Evolutionary conservation across 352 stramenopile species (phyloP), one percentile per base, ranked within the genome.

Genomic region (Phytophthora sansomeana): DNA sequence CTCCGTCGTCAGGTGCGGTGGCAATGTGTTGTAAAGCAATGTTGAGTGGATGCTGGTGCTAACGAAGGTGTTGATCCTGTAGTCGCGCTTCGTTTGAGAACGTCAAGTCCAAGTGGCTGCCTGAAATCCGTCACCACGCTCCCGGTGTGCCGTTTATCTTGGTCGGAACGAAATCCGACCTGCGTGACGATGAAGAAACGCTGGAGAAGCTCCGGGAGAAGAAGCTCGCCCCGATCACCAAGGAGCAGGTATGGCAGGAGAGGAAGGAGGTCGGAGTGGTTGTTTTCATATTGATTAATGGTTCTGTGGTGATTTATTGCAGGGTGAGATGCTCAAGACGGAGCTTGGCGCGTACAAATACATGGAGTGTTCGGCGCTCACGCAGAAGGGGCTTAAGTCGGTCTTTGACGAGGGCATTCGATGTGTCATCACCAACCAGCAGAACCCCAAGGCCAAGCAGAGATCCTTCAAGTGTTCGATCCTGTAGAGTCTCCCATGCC

Each of bases 81-180:
- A 97, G 87, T 63, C 89, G 89, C 16, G 90, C 87, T 6, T 98
- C 90, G 8, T 99, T 98, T 72, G 95, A 98, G 65, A 98, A 99
- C 72, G 92, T 99, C 41, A 94, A 94, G 67, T 92, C 89, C 66
- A 99, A 98, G 69, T 98, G 91, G 92, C 77, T 94, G 29, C 90
- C 90, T 1, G 92, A 97, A 70, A 96, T 98, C 64, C 81, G 86
- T 57, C 89, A 96, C 59, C 85, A 97, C 55, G 85, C 89, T 14
- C 91, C 88, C 4, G 87, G 90, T 32, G 91, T 98, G 32, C 95
- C 95, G 3, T 98, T 98, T 75, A 98, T 99, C 63, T 80, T 99
- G 16, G 94, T 98, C 0, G 95, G 96, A 30, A 98, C 93, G n/a
- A 99, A 99, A 76, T 80, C 96, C 9, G 95, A 98, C 70, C 60